Evolutionary conservation across 2,329 filamentous ascomycete genomes (phyloP), one percentile per base, ranked within the genome.

Genomic region (Botryotinia convoluta): DNA sequence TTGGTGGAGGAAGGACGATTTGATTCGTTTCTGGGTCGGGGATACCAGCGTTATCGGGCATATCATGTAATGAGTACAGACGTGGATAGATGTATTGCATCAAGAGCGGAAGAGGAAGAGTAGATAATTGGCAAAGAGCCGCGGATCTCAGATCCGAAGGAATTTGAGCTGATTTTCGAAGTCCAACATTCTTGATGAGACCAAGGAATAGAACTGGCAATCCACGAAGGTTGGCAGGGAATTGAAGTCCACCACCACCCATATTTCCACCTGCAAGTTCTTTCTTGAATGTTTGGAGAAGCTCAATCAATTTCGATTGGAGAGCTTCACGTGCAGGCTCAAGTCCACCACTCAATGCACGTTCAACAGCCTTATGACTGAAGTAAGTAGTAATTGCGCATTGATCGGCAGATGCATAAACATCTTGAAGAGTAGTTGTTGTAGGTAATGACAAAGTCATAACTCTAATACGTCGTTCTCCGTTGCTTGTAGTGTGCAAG

Each of bases 301-400:
- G 88, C 84, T 99, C 96, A 42, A 94, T 92, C 60, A 97, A 86
- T 87, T 99, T 99, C 77, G 91, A 90, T 82, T 98, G 94, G 61
- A 98, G 86, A 64, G 94, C 92, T 82, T 99, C 96, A 60, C 96
- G 89, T 69, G 96, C 96, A 65, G 94, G 92, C 78, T 99, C 96
- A 69, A 99, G 86, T 57, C 95, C 95, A 79, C 90, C 93, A 78
- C 93, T 92, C 57, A 99, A 86, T 18, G 93, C 91, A 78, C 94
- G 89, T 85, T 99, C 96, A 4, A 98, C 96, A 26, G 96, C 96
- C 86, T 98, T 98, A 87, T 99, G 96, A 78, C 92, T 95, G 86
- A 95, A 98, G 85, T 95, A 98, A 20, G 93, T 93, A 4, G 95
- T 92, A 78, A 99, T 94, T 22, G 96, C 96, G 79, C 92, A 92